Conservation (phyloP, 495 filamentous ascomycete species). For the Clohesyomyces aquaticus region DNA sequence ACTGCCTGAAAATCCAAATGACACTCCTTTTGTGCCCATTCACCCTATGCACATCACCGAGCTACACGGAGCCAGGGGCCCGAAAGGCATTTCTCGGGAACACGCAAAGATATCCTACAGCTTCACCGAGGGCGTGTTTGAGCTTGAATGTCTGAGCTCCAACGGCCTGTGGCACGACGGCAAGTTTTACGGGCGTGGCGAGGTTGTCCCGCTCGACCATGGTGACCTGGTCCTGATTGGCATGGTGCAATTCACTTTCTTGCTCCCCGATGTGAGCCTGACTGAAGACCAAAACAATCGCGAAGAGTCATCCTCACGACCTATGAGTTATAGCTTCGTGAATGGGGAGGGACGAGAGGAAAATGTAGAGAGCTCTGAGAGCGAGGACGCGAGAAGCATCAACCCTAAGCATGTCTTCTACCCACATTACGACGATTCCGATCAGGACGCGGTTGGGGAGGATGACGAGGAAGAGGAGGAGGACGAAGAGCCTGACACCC, state of each 20-base stretch:
- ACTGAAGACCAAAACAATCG: constrained; percentile 69
- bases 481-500: constrained; percentile 31
- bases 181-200: constrained; percentile 63
- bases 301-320: constrained; percentile 45
- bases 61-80: constrained; percentile 57
- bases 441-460: constrained; percentile 41
- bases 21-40: constrained; percentile 77
- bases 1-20: constrained; percentile 50
- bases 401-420: constrained; percentile 31
- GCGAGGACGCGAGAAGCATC: constrained; percentile 53
- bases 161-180: constrained; percentile 88
- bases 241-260: constrained; percentile 71
- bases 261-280: constrained; percentile 71
- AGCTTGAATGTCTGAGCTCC: constrained; percentile 77
- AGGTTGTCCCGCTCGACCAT: constrained; percentile 67
- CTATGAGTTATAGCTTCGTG: constrained; percentile 70
- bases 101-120: constrained; percentile 87
- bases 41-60: constrained; percentile 64
- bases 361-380: constrained; percentile 49
- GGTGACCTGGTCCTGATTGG: constrained; percentile 79
- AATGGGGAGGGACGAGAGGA: constrained; percentile 55
- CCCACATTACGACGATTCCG: constrained; percentile 44
- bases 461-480: constrained; percentile 46
- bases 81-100: constrained; percentile 75
- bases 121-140: constrained; percentile 70